phyloP scores from a whole-genome alignment of 2,329 filamentous ascomycete species.

The Saccharata proteae region DNA sequence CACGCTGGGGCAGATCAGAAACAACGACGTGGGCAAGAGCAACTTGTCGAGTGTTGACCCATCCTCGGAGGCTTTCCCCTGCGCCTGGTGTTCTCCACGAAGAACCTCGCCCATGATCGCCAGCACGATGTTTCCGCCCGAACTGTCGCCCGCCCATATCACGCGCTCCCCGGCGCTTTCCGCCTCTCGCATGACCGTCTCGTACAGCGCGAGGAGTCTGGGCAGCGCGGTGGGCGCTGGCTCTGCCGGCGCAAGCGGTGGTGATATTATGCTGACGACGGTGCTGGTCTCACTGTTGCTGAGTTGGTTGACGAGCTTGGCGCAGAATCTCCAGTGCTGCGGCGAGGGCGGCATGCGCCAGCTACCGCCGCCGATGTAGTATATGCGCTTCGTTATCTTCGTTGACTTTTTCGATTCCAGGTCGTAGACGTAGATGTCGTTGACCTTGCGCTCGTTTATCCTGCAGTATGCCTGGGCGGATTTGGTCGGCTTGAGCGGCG shows the following conservation, averaged over 20 bases:
- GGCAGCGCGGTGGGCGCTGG: conserved; percentile 39
- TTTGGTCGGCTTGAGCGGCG: conserved; percentile 24
- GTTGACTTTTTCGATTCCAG: conserved; percentile 14
- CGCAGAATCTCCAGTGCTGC: conserved; percentile 42
- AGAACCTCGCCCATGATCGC: conserved; percentile 28
- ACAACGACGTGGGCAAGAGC: conserved; percentile 23
- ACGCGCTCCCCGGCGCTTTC: conserved; percentile 29
- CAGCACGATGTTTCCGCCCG: conserved; percentile 43
- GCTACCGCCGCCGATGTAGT: conserved; percentile 46
- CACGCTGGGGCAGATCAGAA: conserved; percentile 38
- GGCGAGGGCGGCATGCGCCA: conserved; percentile 40
- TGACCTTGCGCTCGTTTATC: conserved; percentile 28
- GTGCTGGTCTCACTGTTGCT: conserved; percentile 17
- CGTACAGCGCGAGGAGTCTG: conserved; percentile 34
- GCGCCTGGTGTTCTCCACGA: conserved; percentile 1
- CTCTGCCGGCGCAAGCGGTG: conserved; percentile 42
- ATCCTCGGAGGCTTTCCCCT: background rate
- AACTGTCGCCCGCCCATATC: conserved; percentile 42
- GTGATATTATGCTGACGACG: conserved; percentile 37
- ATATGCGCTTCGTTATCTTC: conserved; percentile 24
- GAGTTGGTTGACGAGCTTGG: conserved; percentile 32
- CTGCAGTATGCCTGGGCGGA: conserved; percentile 21
- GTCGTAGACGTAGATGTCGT: conserved; percentile 36
- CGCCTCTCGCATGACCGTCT: conserved; percentile 28
- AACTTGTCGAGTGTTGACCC: conserved; percentile 1